Evolutionary conservation across 2,329 filamentous ascomycete species (phyloP).

Genomic region (Alternaria panax): DNA sequence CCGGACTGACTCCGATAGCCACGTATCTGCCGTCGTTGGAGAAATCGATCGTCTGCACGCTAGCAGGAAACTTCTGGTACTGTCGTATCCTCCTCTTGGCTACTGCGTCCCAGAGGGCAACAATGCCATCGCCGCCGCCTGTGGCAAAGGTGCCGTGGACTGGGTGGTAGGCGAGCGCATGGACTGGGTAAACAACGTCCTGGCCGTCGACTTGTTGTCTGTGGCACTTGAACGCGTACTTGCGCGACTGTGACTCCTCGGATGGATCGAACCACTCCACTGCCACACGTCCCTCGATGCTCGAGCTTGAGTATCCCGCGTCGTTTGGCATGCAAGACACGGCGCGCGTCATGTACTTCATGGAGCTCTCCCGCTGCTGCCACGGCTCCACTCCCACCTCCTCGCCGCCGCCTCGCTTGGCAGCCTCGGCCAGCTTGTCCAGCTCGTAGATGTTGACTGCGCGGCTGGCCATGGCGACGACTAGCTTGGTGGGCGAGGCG

Average conservation of each 20-base stretch:
- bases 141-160: constrained; percentile 84
- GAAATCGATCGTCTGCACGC: constrained; percentile 79
- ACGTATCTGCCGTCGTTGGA: constrained; percentile 78
- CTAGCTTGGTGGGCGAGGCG: constrained; percentile 80
- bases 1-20: constrained; percentile 82
- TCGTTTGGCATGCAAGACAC: constrained; percentile 97
- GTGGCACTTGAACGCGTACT: constrained; percentile 99
- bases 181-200: constrained; percentile 90
- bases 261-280: constrained; percentile 98
- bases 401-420: constrained; percentile 27
- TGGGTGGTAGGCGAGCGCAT: constrained; percentile 88
- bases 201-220: constrained; percentile 74
- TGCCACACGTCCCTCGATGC: constrained; percentile 93
- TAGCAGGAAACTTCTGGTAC: constrained; percentile 83
- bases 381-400: constrained; percentile 73
- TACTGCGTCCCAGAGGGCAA: constrained; percentile 92
- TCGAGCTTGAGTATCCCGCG: constrained; percentile 88
- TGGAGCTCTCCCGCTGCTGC: constrained; percentile 90
- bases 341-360: constrained; percentile 94
- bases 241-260: constrained; percentile 83
- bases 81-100: constrained; percentile 89
- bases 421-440: constrained; percentile 63
- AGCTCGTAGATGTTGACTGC: constrained; percentile 96
- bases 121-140: constrained; percentile 87
- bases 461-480: constrained; percentile 94